These are phyloP conservation scores for Exophiala bonariae DNA, from an alignment of 2,329 filamentous ascomycete species.

Conservation along the genomic window DNA sequence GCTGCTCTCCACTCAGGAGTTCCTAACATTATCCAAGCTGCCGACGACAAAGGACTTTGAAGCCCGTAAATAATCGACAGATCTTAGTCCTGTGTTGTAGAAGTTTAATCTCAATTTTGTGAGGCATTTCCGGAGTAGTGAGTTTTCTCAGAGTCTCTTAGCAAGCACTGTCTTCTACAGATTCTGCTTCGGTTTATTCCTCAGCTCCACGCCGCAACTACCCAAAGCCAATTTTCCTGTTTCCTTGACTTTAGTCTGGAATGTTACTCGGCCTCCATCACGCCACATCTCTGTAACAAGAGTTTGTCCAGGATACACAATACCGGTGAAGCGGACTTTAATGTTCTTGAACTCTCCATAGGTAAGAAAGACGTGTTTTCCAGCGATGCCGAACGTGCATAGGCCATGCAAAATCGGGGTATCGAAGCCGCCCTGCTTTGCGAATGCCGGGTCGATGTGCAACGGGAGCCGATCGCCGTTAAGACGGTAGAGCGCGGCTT, in stretches of 20 bases:
- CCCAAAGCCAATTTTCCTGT: conserved; percentile 85
- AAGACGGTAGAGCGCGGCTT: conserved; percentile 88
- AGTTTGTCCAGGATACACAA: conserved; percentile 72
- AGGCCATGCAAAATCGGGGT: conserved; percentile 90
- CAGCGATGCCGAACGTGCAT: conserved; percentile 87
- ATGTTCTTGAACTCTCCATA: conserved; percentile 85
- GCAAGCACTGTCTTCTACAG: no score
- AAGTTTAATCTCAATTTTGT: no score
- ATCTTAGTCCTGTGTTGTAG: no score
- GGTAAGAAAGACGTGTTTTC: conserved; percentile 81
- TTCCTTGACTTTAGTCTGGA: conserved; percentile 87
- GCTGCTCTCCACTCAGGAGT: no score
- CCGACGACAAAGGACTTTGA: no score
- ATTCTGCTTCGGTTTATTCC: no score
- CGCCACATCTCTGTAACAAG: conserved; percentile 92
- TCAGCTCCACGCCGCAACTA: conserved; percentile 76
- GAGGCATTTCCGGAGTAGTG: no score
- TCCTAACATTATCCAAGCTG: no score
- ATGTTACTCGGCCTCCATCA: conserved; percentile 73
- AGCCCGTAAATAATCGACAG: no score
- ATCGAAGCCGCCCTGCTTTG: conserved; percentile 92
- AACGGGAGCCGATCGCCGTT: conserved; percentile 94
- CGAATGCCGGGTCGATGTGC: conserved; percentile 90
- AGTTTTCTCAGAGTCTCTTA: no score
- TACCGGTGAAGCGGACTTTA: conserved; percentile 86